These are phyloP conservation scores for Podospora pseudoanserina DNA, from an alignment of 495 filamentous ascomycete genomes.

Conservation along the genomic window DNA sequence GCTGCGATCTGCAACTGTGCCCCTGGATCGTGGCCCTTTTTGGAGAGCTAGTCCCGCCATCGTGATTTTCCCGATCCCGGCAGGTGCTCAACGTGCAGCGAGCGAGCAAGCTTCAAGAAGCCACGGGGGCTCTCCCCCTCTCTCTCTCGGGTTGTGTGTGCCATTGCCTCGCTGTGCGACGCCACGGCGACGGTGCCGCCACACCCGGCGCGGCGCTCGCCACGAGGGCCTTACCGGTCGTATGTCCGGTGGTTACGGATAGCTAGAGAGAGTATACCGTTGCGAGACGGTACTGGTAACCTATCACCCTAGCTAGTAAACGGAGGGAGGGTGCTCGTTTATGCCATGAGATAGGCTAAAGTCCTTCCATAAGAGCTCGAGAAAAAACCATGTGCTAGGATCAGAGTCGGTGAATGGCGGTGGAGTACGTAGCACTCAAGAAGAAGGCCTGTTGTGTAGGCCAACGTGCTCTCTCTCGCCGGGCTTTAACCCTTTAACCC, in stretches of 20 bases:
- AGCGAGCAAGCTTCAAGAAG: not conserved
- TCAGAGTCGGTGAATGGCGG: constrained; percentile 7
- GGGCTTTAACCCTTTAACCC: not conserved
- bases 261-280: not conserved
- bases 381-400: not conserved
- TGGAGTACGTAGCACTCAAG: not conserved
- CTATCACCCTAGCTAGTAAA: not conserved
- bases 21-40: not conserved
- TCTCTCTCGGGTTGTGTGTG: not conserved
- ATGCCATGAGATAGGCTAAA: constrained; percentile 1
- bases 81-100: not conserved
- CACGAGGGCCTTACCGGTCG: not conserved
- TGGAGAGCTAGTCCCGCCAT: not conserved
- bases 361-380: not conserved
- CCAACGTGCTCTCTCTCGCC: not conserved
- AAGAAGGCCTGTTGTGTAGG: not conserved
- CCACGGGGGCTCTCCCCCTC: not conserved
- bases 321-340: not conserved
- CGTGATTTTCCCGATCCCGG: not conserved
- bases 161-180: not conserved
- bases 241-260: not conserved
- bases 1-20: not conserved
- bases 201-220: constrained; percentile 7
- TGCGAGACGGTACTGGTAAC: not conserved
- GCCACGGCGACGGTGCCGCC: constrained; percentile 8